Conservation (phyloP, 2,329 filamentous ascomycete species). For the Anisogramma anomala region DNA sequence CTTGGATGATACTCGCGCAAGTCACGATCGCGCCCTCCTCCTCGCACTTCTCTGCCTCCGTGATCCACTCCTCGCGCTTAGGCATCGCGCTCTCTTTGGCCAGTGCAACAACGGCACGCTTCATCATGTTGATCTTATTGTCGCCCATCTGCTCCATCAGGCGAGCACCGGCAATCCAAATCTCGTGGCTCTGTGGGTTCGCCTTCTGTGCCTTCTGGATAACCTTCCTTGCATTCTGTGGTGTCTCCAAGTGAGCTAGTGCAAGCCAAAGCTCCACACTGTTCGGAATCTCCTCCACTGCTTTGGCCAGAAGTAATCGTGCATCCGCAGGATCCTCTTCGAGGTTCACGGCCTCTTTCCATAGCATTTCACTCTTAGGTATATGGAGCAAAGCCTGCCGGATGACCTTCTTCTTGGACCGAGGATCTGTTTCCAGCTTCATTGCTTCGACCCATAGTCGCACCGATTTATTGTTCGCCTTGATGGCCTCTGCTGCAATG, state of each 20-base stretch:
- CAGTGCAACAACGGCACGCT: slow-evolving; percentile 77
- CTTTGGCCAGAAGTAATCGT: slow-evolving; percentile 78
- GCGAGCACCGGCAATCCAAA: slow-evolving; percentile 91
- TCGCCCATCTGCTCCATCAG: slow-evolving; percentile 81
- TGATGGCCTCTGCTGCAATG: slow-evolving; percentile 86
- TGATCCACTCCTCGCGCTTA: slow-evolving; percentile 94
- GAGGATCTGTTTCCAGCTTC: slow-evolving; percentile 71
- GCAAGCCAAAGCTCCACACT: slow-evolving; percentile 95
- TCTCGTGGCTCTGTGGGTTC: slow-evolving; percentile 82
- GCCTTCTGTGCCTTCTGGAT: slow-evolving; percentile 92
- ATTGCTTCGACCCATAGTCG: slow-evolving; percentile 92
- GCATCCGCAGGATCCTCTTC: slow-evolving; percentile 87
- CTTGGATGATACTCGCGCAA: slow-evolving; percentile 78
- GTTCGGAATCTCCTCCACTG: slow-evolving; percentile 85
- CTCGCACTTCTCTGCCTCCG: slow-evolving; percentile 88
- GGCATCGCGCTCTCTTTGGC: slow-evolving; percentile 91
- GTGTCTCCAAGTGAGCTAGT: slow-evolving; percentile 75
- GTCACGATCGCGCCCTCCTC: slow-evolving; percentile 80
- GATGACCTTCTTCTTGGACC: slow-evolving; percentile 85
- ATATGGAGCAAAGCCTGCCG: slow-evolving; percentile 85
- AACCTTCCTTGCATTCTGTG: slow-evolving; percentile 87
- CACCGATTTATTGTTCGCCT: slow-evolving; percentile 80
- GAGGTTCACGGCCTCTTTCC: slow-evolving; percentile 94
- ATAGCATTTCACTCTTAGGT: slow-evolving; percentile 88
- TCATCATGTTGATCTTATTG: slow-evolving; percentile 82